phyloP scores from a whole-genome alignment of 345 rosid genomes.

The Rhizophora apiculata region DNA sequence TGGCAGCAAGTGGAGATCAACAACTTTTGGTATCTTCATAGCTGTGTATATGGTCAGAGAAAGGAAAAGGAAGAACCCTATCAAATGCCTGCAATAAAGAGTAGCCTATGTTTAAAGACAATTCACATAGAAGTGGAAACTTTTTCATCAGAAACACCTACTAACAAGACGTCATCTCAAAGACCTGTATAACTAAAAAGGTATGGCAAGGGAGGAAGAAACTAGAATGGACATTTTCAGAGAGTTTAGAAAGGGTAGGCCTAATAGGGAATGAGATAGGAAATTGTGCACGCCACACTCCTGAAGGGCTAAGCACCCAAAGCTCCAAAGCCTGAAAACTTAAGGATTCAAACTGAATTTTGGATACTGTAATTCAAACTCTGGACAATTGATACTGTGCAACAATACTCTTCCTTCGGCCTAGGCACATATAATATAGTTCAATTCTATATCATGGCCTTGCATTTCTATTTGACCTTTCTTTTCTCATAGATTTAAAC shows the following conservation, averaged over 20 bases:
- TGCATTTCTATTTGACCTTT: background rate
- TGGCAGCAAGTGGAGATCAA: slow-evolving; percentile 73
- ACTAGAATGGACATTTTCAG: too few species aligned
- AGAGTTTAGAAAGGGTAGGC: too few species aligned
- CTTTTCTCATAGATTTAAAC: background rate
- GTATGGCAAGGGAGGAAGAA: too few species aligned
- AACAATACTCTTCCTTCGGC: background rate
- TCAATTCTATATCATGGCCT: background rate
- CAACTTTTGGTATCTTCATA: slow-evolving; percentile 64
- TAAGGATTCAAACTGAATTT: too few species aligned
- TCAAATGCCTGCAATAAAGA: slow-evolving; percentile 74
- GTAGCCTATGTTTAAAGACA: background rate
- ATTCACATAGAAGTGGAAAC: background rate
- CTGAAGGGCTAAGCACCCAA: too few species aligned
- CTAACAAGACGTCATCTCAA: background rate
- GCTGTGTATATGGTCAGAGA: slow-evolving; percentile 87
- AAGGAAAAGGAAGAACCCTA: slow-evolving; percentile 93
- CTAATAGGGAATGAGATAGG: too few species aligned
- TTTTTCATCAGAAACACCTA: background rate
- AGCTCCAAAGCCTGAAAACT: too few species aligned
- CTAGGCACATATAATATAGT: background rate
- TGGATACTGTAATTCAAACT: too few species aligned
- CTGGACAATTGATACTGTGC: background rate
- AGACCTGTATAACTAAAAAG: background rate
- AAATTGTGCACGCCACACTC: too few species aligned